phyloP scores from a whole-genome alignment of 2,329 filamentous ascomycete species.

The Phaeosphaeriaceae sp. region DNA sequence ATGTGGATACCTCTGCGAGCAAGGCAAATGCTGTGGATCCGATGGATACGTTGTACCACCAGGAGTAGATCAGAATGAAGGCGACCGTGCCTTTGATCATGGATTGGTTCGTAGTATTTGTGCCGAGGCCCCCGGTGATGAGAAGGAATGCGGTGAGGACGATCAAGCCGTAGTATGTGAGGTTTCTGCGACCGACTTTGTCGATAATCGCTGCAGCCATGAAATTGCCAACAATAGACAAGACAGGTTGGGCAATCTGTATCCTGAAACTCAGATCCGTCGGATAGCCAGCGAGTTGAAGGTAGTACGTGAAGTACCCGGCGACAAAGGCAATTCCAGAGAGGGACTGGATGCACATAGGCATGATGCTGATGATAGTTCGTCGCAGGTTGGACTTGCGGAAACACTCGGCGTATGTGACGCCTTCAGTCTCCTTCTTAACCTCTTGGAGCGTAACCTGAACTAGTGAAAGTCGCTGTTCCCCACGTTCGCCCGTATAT shows the following conservation, averaged over 20 bases:
- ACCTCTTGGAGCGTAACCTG: constrained; percentile 42
- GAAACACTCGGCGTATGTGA: constrained; percentile 81
- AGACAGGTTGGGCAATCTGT: constrained; percentile 59
- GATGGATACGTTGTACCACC: constrained; percentile 81
- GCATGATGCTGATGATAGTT: constrained; percentile 68
- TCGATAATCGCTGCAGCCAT: constrained; percentile 40
- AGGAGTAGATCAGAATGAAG: constrained; percentile 45
- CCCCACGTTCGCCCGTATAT: constrained; percentile 12
- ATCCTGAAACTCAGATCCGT: constrained; percentile 46
- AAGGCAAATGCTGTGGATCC: constrained; percentile 87
- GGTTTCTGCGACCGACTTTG: constrained; percentile 5
- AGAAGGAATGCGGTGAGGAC: constrained; percentile 7
- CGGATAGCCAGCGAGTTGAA: constrained; percentile 49
- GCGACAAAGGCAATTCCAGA: constrained; percentile 20
- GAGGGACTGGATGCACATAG: constrained; percentile 50
- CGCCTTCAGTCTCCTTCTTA: constrained; percentile 57
- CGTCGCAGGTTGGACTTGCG: constrained; percentile 75
- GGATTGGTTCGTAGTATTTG: background rate
- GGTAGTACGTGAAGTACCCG: constrained; percentile 52
- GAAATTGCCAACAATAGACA: constrained; percentile 68
- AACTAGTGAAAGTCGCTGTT: constrained; percentile 11
- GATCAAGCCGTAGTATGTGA: constrained; percentile 6
- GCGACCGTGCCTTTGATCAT: constrained; percentile 49
- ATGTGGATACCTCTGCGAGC: constrained; percentile 78
- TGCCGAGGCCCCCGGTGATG: constrained; percentile 6